Conservation (phyloP, 1,139 yeast species). For the Taphrina flavorubra region DNA sequence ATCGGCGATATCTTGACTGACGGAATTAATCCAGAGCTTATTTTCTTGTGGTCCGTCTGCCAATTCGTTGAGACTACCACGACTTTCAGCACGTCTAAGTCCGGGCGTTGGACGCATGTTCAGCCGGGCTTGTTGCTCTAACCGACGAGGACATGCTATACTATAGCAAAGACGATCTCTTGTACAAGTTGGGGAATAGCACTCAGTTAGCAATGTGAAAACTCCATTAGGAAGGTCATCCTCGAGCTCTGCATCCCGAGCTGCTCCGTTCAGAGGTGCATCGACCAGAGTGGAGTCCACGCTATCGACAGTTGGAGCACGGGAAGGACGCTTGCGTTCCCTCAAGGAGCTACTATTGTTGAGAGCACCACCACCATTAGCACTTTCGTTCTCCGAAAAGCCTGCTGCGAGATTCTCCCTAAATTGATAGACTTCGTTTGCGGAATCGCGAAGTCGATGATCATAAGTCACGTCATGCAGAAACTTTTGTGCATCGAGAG, state of each 20-base stretch:
- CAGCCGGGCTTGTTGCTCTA: constrained; percentile 92
- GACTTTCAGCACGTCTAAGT: constrained; percentile 77
- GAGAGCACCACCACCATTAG: constrained; percentile 39
- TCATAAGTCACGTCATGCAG: constrained; percentile 96
- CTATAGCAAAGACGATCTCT: constrained; percentile 87
- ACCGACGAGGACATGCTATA: constrained; percentile 94
- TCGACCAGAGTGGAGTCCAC: constrained; percentile 24
- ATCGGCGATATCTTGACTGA: constrained; percentile 78
- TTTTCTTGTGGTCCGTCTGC: constrained; percentile 72
- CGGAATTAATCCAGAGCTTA: constrained; percentile 93
- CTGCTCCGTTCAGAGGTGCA: constrained; percentile 20
- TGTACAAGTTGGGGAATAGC: constrained; percentile 96
- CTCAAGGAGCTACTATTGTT: constrained; percentile 3
- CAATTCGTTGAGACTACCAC: constrained; percentile 69
- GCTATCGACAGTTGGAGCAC: constrained; percentile 39
- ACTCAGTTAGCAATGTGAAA: constrained; percentile 87
- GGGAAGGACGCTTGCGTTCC: constrained; percentile 34
- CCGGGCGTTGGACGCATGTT: constrained; percentile 91
- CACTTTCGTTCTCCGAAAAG: constrained; percentile 41
- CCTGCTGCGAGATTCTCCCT: constrained; percentile 54
- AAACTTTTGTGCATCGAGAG: constrained; percentile 90
- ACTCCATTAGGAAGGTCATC: constrained; percentile 67
- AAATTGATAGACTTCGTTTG: constrained; percentile 85
- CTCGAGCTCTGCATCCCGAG: constrained; percentile 26
- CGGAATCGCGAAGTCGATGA: constrained; percentile 86